Evolutionary conservation across 495 filamentous ascomycete genomes (phyloP), one percentile per base, ranked within the genome.

Genomic region (Immersiella caudata): DNA sequence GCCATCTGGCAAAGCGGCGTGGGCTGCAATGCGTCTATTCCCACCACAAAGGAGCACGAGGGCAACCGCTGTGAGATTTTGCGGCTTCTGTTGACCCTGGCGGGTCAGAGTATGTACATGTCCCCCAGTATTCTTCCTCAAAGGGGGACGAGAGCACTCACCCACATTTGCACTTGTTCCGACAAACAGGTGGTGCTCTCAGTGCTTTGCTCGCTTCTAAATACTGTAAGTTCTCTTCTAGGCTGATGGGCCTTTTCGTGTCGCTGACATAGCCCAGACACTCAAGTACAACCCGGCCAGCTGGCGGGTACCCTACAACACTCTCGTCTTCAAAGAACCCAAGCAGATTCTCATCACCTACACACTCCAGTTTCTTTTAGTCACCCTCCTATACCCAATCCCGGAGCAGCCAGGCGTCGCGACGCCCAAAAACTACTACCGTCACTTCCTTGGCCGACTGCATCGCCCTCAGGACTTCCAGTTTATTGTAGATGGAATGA

Each of bases 1-100:
- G 89, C 93, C 40, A 98, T 99, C 71, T 99, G 95, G 95, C 93
- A 97, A 78, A 97, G 91, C 71, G 95, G 95, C 25, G 94, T 99
- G 56, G 95, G 95, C 1, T 98, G 94, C 79, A 96, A 96, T 75
- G 92, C 91, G 7, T 84, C 92, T 1, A 89, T 97, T 76, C 90
- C 90, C 20, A 92, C 94, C 21, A 96, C 86, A 49, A 97, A 91
- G 77, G 91, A 97, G 67, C 87, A 91, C 57, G 95, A 99, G 79
- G 93, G 84, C 77, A 97, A 97, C 76, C 88, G 95, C 29, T 92
- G 90, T 70, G 95, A 99, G 75, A 89, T 97, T 26, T 78, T 99
- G 67, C 88, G 96, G 36, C 78, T 98, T 69, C 82, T 99, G 46
- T 83, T 99, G 66, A 93, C 93, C 0, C 78, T 99, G 68, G 88